Percentiles rank a stretch among this genome's conserved stretches.
These are phyloP conservation scores for Rhodamnia rubescens DNA, from an alignment of 345 rosid genomes.

Conservation along the genomic window DNA sequence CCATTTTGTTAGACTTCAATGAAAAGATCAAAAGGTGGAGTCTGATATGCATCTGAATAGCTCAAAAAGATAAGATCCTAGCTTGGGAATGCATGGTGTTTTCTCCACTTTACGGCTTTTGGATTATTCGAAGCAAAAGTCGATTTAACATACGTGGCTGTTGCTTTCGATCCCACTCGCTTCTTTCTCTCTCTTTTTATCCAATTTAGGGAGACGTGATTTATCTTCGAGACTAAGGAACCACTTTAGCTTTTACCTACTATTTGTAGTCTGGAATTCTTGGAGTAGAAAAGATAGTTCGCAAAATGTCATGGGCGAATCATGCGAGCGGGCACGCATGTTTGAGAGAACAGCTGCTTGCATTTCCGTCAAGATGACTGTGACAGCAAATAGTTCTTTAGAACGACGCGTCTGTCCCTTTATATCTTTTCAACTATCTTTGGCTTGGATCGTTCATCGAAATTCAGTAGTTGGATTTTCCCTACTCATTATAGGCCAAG, in stretches of 20 bases:
- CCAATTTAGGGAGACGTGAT: not conserved
- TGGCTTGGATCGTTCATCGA: not conserved
- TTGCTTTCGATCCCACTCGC: not conserved
- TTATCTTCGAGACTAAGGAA: not conserved
- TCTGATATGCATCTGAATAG: not conserved
- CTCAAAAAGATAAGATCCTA: not conserved
- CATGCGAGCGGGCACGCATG: not conserved
- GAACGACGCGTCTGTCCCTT: not conserved
- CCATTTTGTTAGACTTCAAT: not conserved
- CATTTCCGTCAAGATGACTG: not conserved
- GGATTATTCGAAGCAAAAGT: not conserved
- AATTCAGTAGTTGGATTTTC: not conserved
- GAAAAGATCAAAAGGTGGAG: not conserved
- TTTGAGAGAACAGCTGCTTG: not conserved
- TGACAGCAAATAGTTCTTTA: not conserved
- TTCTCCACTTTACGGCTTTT: not conserved
- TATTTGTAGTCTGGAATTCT: not conserved
- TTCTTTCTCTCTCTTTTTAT: not conserved
- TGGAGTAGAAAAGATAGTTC: not conserved
- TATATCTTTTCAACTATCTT: not conserved
- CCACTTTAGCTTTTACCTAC: not conserved
- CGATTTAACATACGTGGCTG: not conserved
- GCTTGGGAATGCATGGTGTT: not conserved
- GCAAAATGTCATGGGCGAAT: not conserved
- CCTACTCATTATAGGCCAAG: not conserved